A percentile compares a stretch with the other conserved stretches of the same genome.
These are phyloP conservation scores for Colletotrichum sp. DNA, from an alignment of 2,329 filamentous ascomycete species.

Conservation along the genomic window DNA sequence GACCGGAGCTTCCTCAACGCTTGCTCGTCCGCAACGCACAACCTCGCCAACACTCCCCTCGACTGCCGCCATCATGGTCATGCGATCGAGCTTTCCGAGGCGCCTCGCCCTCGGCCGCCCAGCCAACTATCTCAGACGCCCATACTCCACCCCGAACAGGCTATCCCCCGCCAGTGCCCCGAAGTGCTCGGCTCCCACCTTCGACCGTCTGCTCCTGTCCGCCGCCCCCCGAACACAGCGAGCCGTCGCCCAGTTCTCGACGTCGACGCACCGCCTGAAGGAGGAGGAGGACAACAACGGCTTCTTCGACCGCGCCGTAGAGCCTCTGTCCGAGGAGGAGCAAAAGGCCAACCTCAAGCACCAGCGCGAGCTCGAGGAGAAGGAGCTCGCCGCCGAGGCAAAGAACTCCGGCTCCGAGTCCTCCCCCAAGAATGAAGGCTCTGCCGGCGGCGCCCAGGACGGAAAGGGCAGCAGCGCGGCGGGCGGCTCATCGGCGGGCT, in stretches of 20 bases:
- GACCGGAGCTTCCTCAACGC: background rate
- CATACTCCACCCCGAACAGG: conserved; percentile 25
- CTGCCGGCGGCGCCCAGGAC: conserved; percentile 45
- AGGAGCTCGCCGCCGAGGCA: conserved; percentile 53
- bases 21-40: background rate
- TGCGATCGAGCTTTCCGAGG: conserved; percentile 43
- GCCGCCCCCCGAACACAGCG: conserved; percentile 30
- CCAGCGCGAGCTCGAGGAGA: conserved; percentile 47
- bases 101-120: conserved; percentile 42
- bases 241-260: conserved; percentile 39
- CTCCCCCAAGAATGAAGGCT: conserved; percentile 49
- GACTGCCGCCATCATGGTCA: conserved; percentile 38
- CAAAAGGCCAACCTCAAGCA: conserved; percentile 55
- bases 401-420: conserved; percentile 44
- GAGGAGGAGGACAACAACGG: conserved; percentile 47
- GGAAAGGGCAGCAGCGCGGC: conserved; percentile 63
- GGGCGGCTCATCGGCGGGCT: conserved; percentile 54
- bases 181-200: conserved; percentile 24
- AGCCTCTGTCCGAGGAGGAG: conserved; percentile 59
- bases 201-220: conserved; percentile 36
- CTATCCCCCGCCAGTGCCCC: conserved; percentile 12
- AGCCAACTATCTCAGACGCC: conserved; percentile 28
- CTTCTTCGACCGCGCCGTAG: conserved; percentile 56
- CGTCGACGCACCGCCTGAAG: conserved; percentile 31
- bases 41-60: background rate